A percentile compares a stretch with the other conserved stretches of the same genome.
These are phyloP conservation scores for Claviceps sp. DNA, from an alignment of 2,329 filamentous ascomycete genomes.

Conservation along the genomic window DNA sequence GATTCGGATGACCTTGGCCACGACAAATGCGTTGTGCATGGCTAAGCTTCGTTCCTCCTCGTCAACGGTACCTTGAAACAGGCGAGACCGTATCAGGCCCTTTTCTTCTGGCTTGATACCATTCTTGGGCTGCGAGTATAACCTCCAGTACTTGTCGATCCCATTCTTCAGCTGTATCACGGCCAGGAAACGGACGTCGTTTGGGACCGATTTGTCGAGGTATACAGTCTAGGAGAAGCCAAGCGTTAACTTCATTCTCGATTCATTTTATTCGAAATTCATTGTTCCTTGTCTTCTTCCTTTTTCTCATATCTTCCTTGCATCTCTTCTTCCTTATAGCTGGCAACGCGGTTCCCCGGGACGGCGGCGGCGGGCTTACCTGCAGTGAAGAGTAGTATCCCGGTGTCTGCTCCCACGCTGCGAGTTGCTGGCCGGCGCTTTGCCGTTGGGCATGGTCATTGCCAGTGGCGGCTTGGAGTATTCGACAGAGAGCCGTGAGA, in stretches of 20 bases:
- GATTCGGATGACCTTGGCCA: slow-evolving; percentile 77
- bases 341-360: not conserved
- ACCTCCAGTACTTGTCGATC: slow-evolving; percentile 85
- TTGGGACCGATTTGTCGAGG: slow-evolving; percentile 62
- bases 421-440: slow-evolving; percentile 55
- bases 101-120: slow-evolving; percentile 67
- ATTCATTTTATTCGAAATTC: no score
- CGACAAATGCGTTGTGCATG: slow-evolving; percentile 74
- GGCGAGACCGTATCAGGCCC: slow-evolving; percentile 55
- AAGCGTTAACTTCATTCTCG: not conserved
- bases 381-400: slow-evolving; percentile 58
- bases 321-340: not conserved
- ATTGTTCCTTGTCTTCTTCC: not conserved
- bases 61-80: slow-evolving; percentile 64
- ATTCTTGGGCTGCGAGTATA: slow-evolving; percentile 41
- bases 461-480: slow-evolving; percentile 50
- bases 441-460: slow-evolving; percentile 50
- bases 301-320: not conserved
- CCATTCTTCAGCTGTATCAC: slow-evolving; percentile 95
- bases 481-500: slow-evolving; percentile 48
- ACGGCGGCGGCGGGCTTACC: slow-evolving; percentile 26
- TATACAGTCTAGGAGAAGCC: slow-evolving; percentile 51
- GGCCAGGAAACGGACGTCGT: slow-evolving; percentile 73
- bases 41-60: slow-evolving; percentile 67
- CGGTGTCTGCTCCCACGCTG: slow-evolving; percentile 53